Evolutionary conservation across 306 rosid species (phyloP), one percentile per base, ranked within the genome.

Genomic region (Prunus salicina): DNA sequence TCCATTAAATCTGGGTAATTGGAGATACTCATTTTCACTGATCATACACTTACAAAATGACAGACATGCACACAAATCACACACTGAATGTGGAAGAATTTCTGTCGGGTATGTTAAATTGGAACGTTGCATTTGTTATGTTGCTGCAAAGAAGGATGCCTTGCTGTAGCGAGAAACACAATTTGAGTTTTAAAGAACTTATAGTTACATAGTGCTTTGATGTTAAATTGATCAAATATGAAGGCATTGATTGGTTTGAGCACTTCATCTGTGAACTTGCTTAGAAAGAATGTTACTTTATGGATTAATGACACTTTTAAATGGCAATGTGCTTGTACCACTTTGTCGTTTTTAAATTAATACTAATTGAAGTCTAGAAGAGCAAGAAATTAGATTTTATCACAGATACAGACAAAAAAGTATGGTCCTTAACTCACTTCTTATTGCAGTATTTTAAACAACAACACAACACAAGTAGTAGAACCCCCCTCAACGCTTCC

Each of bases 401-500:
- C 34, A 11, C 64, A 4, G 32, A 58, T 28, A 60, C 10, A 5
- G 7, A 60, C 9, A 60, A 15, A 3, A 76, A 56, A 24, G 53
- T 74, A 72, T 66, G 58, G 61, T 47, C 15, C 20, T 71, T 30
- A 49, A 28, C 64, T 45, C 79, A 62, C 70, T 80, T 82, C 47
- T 66, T 32, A 4, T 72, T 81, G 27, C 86, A 95, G 99, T 78
- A 76, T 95, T 65, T 64, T 82, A 14, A 92, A 91, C 82, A 83
- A 87, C 80, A 88, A 74, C 84, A 72, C 92, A 27, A 85, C 88
- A 11, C 96, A 92, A 82, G 92, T 92, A 27, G 86, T 89, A 2
- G 99, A 92, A 57, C 76, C 91, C 19, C 89, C 91, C 8, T 62
- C 89, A 14, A 19, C 56, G 4, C 80, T 81, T 19, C 88, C 45